Percentiles rank a stretch among this genome's conserved stretches.
Conservation (phyloP, 345 rosid species). For the Erodium maritimum region DNA sequence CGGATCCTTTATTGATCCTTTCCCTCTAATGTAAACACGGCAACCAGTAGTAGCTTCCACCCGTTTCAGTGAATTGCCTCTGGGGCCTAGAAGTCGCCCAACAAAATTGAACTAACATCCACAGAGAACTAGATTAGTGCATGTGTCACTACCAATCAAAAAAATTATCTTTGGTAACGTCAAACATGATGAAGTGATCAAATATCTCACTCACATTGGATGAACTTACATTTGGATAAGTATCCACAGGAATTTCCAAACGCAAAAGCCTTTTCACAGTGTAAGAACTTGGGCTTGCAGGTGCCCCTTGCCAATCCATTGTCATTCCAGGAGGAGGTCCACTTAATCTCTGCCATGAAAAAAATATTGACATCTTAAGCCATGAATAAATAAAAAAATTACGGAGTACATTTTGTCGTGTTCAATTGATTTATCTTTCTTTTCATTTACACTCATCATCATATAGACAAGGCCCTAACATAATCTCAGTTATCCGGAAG, state of each 20-base stretch:
- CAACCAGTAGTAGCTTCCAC: slow-evolving; percentile 98
- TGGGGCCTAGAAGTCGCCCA: slow-evolving; percentile 91
- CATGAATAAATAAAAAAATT: too few relatives aligned
- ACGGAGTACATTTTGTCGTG: not conserved
- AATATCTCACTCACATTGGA: not conserved
- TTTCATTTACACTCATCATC: not conserved
- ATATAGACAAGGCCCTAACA: not conserved
- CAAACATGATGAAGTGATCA: not conserved
- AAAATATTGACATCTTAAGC: not conserved
- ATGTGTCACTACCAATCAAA: not conserved
- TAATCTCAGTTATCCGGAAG: too few relatives aligned
- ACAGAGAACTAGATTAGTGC: not conserved
- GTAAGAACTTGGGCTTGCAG: slow-evolving; percentile 88
- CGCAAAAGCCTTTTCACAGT: slow-evolving; percentile 92
- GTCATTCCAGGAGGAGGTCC: slow-evolving; percentile 88
- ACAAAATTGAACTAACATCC: slow-evolving; percentile 81
- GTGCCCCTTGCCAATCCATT: slow-evolving; percentile 99
- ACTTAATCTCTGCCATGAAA: slow-evolving; percentile 54
- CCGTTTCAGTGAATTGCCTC: slow-evolving; percentile 96
- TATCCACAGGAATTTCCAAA: slow-evolving; percentile 95
- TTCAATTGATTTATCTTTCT: not conserved
- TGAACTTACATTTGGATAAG: slow-evolving; percentile 55
- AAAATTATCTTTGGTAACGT: not conserved
- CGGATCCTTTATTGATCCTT: slow-evolving; percentile 95
- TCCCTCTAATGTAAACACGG: slow-evolving; percentile 97